phyloP scores from a whole-genome alignment of 306 rosid species.

The Castanea crenata region DNA sequence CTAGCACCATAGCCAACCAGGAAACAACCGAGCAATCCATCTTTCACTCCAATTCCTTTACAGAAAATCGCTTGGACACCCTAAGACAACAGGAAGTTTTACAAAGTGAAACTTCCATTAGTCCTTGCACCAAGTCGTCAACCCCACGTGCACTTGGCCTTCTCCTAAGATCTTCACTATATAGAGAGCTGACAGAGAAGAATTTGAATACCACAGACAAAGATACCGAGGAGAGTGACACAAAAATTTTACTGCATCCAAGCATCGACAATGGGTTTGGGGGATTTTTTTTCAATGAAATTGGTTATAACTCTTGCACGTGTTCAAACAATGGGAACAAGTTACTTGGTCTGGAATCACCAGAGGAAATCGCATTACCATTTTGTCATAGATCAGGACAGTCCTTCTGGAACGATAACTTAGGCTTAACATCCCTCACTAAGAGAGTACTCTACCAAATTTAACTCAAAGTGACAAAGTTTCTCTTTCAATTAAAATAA shows the following conservation, averaged over 20 bases:
- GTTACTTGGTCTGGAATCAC: slow-evolving; percentile 41
- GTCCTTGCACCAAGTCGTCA: slow-evolving; percentile 44
- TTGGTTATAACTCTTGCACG: slow-evolving; percentile 10
- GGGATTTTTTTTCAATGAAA: slow-evolving; percentile 29
- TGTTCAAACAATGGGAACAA: slow-evolving; percentile 23
- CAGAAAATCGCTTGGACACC: slow-evolving; percentile 27
- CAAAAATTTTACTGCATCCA: slow-evolving; percentile 22
- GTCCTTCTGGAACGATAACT: slow-evolving; percentile 41
- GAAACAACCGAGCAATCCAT: slow-evolving; percentile 23
- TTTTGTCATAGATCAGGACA: slow-evolving; percentile 29
- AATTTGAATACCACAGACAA: slow-evolving; percentile 35
- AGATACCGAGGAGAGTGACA: slow-evolving; percentile 35
- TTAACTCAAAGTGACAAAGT: not conserved
- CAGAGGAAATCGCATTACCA: slow-evolving; percentile 40
- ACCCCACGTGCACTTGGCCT: slow-evolving; percentile 77
- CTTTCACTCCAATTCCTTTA: slow-evolving; percentile 29
- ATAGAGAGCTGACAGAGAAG: slow-evolving; percentile 63
- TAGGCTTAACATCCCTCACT: slow-evolving; percentile 24
- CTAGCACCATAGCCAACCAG: slow-evolving; percentile 17
- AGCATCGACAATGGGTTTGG: slow-evolving; percentile 20
- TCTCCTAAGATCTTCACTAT: slow-evolving; percentile 70
- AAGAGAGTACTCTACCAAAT: not conserved
- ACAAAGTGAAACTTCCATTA: slow-evolving; percentile 25
- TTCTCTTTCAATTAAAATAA: not conserved
- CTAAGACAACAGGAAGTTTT: slow-evolving; percentile 24